phyloP scores from a whole-genome alignment of 331 rosid species.

The Pyracantha coccinea region DNA sequence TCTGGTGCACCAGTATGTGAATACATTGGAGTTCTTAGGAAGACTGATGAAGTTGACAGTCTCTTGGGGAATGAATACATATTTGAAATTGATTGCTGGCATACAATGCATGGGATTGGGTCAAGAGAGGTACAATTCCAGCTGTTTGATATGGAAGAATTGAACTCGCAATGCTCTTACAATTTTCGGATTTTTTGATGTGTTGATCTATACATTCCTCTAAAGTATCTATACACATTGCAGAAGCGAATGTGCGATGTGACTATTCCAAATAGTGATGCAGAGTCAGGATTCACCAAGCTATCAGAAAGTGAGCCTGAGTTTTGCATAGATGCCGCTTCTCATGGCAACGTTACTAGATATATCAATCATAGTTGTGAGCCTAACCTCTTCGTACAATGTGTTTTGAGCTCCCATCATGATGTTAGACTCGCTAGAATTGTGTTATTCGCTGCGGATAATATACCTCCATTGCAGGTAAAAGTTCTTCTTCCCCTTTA shows the following conservation, averaged over 20 bases:
- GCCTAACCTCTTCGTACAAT: constrained; percentile 38
- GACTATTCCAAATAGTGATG: constrained; percentile 4
- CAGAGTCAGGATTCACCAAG: neutral
- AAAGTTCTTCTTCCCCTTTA: neutral
- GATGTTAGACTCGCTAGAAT: constrained; percentile 26
- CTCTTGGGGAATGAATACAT: constrained; percentile 23
- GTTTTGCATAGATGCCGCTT: constrained; percentile 25
- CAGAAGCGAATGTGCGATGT: constrained; percentile 29
- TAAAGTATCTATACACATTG: neutral
- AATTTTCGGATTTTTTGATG: neutral
- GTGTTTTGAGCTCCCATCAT: constrained; percentile 32
- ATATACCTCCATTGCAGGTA: constrained; percentile 24
- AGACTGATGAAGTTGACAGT: constrained; percentile 20
- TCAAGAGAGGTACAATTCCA: constrained; percentile 28
- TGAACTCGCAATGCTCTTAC: neutral
- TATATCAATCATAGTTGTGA: constrained; percentile 38
- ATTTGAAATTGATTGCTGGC: constrained; percentile 36
- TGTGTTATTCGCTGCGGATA: constrained; percentile 32
- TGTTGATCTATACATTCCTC: neutral
- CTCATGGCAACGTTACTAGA: constrained; percentile 26
- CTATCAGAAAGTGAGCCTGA: constrained; percentile 16
- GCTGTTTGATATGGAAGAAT: neutral
- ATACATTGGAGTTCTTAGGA: constrained; percentile 26
- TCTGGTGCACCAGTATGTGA: constrained; percentile 38
- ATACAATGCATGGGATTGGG: constrained; percentile 32